Percentiles rank a stretch among this genome's conserved stretches.
These are phyloP conservation scores for apple (Malus domestica) DNA, from an alignment of 306 rosid species.

Conservation along the genomic window ASM211411v1 NC_041797.1:1085501-1086000, in stretches of 20 bases:
- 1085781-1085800: not conserved
- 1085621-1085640: conserved; percentile 14
- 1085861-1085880: not conserved
- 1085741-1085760: conserved; percentile 97
- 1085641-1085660: conserved; percentile 90
- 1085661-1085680: conserved; percentile 97
- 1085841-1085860: not conserved
- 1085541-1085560: conserved; percentile 95
- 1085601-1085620: not conserved
- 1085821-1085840: not conserved
- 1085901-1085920: not conserved
- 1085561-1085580: conserved; percentile 18
- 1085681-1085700: conserved; percentile 68
- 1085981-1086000: not conserved
- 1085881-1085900: not conserved
- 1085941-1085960: not conserved
- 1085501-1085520: conserved; percentile 96
- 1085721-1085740: conserved; percentile 85
- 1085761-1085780: conserved; percentile 93
- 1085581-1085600: not conserved
- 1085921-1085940: not conserved
- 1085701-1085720: conserved; percentile 84
- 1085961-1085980: not conserved
- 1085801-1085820: not conserved
- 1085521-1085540: conserved; percentile 99